phyloP scores from a whole-genome alignment of 2,329 filamentous ascomycete genomes.

The Phaeosphaeriaceae sp. region DNA sequence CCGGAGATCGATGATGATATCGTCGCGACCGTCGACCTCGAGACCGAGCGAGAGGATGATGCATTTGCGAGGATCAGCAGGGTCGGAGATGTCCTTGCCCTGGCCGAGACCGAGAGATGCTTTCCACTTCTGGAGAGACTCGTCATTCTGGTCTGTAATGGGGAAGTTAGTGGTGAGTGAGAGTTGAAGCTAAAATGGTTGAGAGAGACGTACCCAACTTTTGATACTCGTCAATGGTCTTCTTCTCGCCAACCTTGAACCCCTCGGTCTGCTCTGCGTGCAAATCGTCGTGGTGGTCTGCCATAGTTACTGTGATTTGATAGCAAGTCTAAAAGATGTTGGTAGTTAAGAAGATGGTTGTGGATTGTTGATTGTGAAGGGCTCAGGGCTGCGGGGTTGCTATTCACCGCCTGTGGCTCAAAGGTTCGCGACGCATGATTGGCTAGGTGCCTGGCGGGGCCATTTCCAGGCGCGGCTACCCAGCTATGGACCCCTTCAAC shows the following conservation, averaged over 20 bases:
- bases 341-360: constrained; percentile 12
- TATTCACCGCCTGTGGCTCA: constrained; percentile 28
- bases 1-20: constrained; percentile 89
- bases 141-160: constrained; percentile 72
- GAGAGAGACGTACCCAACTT: constrained; percentile 75
- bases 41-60: constrained; percentile 92
- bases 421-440: constrained; percentile 9
- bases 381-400: constrained; percentile 4
- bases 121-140: constrained; percentile 97
- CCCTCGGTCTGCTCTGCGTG: constrained; percentile 87
- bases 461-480: constrained; percentile 13
- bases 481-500: not conserved
- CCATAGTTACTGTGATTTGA: constrained; percentile 28
- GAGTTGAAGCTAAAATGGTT: not conserved
- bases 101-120: constrained; percentile 86
- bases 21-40: constrained; percentile 78
- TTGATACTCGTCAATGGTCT: constrained; percentile 93
- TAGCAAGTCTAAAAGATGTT: constrained; percentile 3
- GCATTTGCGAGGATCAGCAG: constrained; percentile 83
- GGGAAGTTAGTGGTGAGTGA: constrained; percentile 11
- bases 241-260: constrained; percentile 99
- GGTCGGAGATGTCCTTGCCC: constrained; percentile 58
- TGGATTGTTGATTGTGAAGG: constrained; percentile 14
- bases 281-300: constrained; percentile 73
- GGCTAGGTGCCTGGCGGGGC: constrained; percentile 27